Evolutionary conservation across 176 grass and related monocot species (phyloP), one percentile per base, ranked within the genome.

Genomic region (Cenchrus purpureus): DNA sequence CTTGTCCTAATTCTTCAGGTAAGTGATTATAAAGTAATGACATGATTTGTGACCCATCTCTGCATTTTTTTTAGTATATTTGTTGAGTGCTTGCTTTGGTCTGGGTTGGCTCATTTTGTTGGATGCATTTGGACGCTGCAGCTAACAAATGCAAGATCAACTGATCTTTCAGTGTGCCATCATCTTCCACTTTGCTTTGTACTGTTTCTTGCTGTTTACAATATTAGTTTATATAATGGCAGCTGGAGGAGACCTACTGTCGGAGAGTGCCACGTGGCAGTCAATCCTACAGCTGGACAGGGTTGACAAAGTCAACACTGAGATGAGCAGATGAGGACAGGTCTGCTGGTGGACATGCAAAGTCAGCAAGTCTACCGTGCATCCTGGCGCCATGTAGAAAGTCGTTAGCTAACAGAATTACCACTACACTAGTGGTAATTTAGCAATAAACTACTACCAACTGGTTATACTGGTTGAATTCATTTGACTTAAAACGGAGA

Each of bases 1-100:
- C 25, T 19, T 69, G 79, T 82, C 71, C 79, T 82, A 82, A 51
- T 76, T 82, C 52, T 57, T 67, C 85, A 81, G 51, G 78, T 82
- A 25, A 80, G 69, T 50, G 53, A 55, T 12, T 87, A 29, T 76
- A 75, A 82, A 65, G 40, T 6, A 37, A 46, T 65, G 34, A 25
- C 79, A 57, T 81, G 49, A 81, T 81, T 56, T 56, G 17, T 56
- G 31, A 69, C 37, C 65, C 65, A 70, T 56, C 65, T 56, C 43
- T 6, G 22, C 12, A 7, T 46, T 46, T 46, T 0, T 32, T 32
- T 32, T 70, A 16, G 12, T 64, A 22, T 53, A 6, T 53, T 4
- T 52, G 34, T 46, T 69, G 73, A 69, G 73, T 85, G 83, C 73
- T 69, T 58, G 51, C 34, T 77, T 77, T 84, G 31, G 0, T 20